phyloP scores from a whole-genome alignment of 2,329 filamentous ascomycete genomes.

The Anthostomella pinea region DNA sequence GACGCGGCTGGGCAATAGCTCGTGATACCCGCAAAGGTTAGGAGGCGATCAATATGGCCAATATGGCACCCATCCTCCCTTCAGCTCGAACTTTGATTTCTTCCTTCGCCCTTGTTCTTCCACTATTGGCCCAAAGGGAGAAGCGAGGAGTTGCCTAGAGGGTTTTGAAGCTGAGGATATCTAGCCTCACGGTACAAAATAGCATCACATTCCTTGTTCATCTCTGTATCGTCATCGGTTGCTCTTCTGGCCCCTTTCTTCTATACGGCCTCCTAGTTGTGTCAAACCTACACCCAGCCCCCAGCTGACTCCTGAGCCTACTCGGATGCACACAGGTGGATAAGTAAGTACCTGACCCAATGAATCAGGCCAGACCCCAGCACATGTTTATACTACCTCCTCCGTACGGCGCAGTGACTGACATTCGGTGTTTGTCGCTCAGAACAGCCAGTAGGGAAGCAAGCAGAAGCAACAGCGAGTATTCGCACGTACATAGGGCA shows the following conservation, averaged over 20 bases:
- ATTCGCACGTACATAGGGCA: constrained; percentile 23
- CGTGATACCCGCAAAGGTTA: constrained; percentile 20
- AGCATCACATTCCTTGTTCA: constrained; percentile 20
- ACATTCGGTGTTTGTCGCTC: constrained; percentile 10
- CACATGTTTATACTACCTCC: constrained; percentile 16
- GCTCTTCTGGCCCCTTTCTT: constrained; percentile 11
- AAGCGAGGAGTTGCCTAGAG: constrained; percentile 16
- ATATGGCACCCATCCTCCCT: constrained; percentile 21
- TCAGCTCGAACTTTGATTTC: constrained; percentile 16
- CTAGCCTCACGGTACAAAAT: constrained; percentile 24
- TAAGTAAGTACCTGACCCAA: too few relatives aligned
- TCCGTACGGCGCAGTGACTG: constrained; percentile 18
- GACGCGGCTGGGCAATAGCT: constrained; percentile 21
- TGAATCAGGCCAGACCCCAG: constrained; percentile 14
- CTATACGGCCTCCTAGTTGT: constrained; percentile 12
- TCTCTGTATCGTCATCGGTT: constrained; percentile 16
- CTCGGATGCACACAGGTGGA: constrained; percentile 13
- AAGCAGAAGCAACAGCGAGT: constrained; percentile 12
- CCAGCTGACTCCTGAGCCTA: constrained; percentile 1
- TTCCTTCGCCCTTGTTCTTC: constrained; percentile 13
- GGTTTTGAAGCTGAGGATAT: constrained; percentile 16
- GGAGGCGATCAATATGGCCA: constrained; percentile 20
- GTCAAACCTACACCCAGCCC: constrained; percentile 21
- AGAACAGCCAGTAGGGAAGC: constrained; percentile 13
- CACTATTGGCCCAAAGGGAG: constrained; percentile 19